A percentile compares a stretch with the other conserved stretches of the same genome.
These are phyloP conservation scores for Ceratocystis harringtonii DNA, from an alignment of 2,329 filamentous ascomycete species.

Conservation along the genomic window DNA sequence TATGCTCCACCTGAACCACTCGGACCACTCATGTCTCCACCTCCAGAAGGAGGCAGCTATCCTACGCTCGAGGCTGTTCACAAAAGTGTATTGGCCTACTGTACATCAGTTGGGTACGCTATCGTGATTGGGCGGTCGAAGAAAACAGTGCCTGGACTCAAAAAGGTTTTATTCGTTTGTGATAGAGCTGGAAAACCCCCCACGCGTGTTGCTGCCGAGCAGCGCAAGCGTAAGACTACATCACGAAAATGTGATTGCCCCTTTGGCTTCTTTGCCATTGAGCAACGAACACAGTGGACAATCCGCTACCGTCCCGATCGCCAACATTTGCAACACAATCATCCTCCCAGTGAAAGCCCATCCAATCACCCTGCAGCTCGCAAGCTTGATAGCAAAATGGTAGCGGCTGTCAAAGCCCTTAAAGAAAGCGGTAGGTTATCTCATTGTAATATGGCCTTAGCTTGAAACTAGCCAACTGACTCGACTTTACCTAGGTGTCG, in stretches of 20 bases:
- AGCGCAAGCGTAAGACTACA: constrained; percentile 49
- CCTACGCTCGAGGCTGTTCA: constrained; percentile 50
- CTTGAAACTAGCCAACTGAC: constrained; percentile 11
- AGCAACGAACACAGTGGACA: constrained; percentile 52
- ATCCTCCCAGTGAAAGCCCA: constrained; percentile 50
- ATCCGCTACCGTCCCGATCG: constrained; percentile 48
- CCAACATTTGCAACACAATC: constrained; percentile 45
- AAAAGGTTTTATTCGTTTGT: constrained; percentile 53
- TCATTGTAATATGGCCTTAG: neutral
- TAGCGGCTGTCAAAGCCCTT: constrained; percentile 49
- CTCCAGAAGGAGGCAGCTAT: constrained; percentile 49
- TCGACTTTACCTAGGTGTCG: constrained; percentile 36
- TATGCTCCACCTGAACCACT: constrained; percentile 40
- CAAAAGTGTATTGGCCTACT: constrained; percentile 48
- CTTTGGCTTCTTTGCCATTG: constrained; percentile 55
- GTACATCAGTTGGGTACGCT: constrained; percentile 51
- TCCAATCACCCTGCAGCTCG: constrained; percentile 50
- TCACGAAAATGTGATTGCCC: constrained; percentile 55
- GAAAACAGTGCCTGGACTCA: constrained; percentile 50
- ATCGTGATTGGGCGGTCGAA: constrained; percentile 54
- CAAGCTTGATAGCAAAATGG: constrained; percentile 52
- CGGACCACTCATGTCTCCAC: constrained; percentile 46
- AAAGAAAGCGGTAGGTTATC: constrained; percentile 46
- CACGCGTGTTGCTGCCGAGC: constrained; percentile 46
- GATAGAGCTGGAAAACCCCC: constrained; percentile 50